Percentiles rank a stretch among this genome's conserved stretches.
Conservation (phyloP, 2,329 filamentous ascomycete species). For the Colletotrichum euphorbiae region DNA sequence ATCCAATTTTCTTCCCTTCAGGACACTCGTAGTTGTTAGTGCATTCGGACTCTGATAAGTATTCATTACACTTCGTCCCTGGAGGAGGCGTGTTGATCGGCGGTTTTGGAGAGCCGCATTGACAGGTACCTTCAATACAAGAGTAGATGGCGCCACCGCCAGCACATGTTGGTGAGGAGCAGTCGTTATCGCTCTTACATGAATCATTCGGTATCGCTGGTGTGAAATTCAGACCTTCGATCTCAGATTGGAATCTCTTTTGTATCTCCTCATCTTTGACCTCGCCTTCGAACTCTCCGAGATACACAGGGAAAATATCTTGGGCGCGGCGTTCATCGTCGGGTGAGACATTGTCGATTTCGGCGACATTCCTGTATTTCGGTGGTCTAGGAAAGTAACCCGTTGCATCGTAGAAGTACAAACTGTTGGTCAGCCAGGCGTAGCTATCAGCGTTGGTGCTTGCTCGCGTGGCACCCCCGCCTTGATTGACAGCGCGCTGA, state of each 20-base stretch:
- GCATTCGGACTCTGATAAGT: no score
- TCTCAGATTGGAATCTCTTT: background rate
- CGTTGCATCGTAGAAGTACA: background rate
- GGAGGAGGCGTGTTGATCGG: no score
- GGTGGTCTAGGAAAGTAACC: background rate
- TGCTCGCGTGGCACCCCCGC: background rate
- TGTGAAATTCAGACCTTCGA: background rate
- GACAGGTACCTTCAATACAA: no score
- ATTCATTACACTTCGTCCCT: no score
- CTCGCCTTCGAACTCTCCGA: background rate
- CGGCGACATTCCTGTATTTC: background rate
- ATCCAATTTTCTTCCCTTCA: no score
- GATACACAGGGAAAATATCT: background rate
- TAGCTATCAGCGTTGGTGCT: background rate
- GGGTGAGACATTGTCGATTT: background rate
- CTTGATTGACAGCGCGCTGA: background rate
- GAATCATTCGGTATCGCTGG: no score
- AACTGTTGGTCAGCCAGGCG: conserved; percentile 7
- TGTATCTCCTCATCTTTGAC: background rate
- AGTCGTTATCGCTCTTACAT: no score
- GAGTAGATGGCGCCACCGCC: no score
- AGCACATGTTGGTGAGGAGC: no score
- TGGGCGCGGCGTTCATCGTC: background rate
- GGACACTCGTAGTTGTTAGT: no score
- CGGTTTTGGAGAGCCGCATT: no score